These are phyloP conservation scores for Lichtheimia corymbifera DNA, from an alignment of 371 early-diverging fungal species.

Conservation along the genomic window DNA sequence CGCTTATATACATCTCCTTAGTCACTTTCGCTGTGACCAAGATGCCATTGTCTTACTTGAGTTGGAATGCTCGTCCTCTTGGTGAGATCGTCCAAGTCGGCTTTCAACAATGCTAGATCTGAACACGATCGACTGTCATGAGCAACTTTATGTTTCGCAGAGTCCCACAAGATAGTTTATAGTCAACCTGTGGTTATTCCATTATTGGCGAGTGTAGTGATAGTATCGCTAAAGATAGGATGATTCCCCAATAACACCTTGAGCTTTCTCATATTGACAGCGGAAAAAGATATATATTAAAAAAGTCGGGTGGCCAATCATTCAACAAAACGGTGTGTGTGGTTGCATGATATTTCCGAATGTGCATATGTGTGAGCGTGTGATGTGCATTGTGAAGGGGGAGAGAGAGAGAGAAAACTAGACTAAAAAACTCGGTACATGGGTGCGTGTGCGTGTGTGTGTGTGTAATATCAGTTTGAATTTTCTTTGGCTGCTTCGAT, in stretches of 20 bases:
- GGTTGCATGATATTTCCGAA: no score
- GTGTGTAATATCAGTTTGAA: neutral
- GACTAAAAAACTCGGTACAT: no score
- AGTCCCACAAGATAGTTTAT: neutral
- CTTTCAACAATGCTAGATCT: constrained; percentile 2
- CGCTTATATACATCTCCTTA: neutral
- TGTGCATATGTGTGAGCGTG: no score
- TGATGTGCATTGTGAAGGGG: no score
- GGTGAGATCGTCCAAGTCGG: neutral
- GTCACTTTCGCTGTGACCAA: neutral
- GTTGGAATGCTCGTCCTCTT: neutral
- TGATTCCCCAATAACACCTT: neutral
- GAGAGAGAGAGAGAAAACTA: no score
- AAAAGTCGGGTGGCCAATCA: neutral
- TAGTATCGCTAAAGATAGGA: neutral
- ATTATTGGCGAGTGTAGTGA: neutral
- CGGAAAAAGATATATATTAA: neutral
- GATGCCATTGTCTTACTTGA: neutral
- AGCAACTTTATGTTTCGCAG: neutral
- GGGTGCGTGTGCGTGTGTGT: no score
- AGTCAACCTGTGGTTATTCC: constrained; percentile 1
- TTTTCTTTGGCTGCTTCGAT: constrained; percentile 69
- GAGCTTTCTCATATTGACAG: neutral
- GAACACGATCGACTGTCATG: neutral
- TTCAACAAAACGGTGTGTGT: no score